These are phyloP conservation scores for Gynandropsis gynandra DNA, from an alignment of 345 rosid species.

Conservation along the genomic window DNA sequence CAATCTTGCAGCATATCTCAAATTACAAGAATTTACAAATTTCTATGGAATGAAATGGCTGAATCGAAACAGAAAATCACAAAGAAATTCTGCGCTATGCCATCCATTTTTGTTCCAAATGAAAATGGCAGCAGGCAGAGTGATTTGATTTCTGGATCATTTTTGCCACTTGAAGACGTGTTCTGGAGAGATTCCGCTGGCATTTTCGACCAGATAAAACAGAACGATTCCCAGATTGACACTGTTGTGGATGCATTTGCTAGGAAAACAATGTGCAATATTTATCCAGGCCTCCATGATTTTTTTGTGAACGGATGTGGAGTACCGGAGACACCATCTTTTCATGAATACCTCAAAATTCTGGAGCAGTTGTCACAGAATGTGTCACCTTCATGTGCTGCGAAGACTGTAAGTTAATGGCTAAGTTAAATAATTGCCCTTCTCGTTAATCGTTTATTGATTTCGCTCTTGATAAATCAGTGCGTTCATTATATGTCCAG, in stretches of 20 bases:
- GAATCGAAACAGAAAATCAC: slow-evolving; percentile 40
- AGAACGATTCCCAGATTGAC: slow-evolving; percentile 29
- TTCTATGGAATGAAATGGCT: slow-evolving; percentile 61
- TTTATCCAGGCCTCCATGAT: slow-evolving; percentile 76
- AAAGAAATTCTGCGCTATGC: slow-evolving; percentile 40
- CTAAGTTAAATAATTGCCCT: background rate
- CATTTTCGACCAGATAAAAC: slow-evolving; percentile 42
- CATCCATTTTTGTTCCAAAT: slow-evolving; percentile 70
- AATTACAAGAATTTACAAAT: slow-evolving; percentile 69
- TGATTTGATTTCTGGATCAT: slow-evolving; percentile 48
- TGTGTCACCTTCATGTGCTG: slow-evolving; percentile 66
- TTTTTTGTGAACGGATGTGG: slow-evolving; percentile 77
- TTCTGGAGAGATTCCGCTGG: slow-evolving; percentile 85
- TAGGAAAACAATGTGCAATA: slow-evolving; percentile 50
- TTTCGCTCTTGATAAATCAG: slow-evolving; percentile 15
- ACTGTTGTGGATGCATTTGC: slow-evolving; percentile 30
- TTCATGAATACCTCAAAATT: slow-evolving; percentile 48
- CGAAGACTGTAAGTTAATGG: slow-evolving; percentile 54
- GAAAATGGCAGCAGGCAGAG: slow-evolving; percentile 37
- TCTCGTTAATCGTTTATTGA: slow-evolving; percentile 2
- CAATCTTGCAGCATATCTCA: slow-evolving; percentile 53
- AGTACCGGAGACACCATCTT: slow-evolving; percentile 63
- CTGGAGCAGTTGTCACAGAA: slow-evolving; percentile 50
- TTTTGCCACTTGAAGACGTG: slow-evolving; percentile 57
- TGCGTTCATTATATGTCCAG: slow-evolving; percentile 34